Base-by-base conservation (phyloP, 495 filamentous ascomycete genomes). In the Aspergillus cavernicola region DNA sequence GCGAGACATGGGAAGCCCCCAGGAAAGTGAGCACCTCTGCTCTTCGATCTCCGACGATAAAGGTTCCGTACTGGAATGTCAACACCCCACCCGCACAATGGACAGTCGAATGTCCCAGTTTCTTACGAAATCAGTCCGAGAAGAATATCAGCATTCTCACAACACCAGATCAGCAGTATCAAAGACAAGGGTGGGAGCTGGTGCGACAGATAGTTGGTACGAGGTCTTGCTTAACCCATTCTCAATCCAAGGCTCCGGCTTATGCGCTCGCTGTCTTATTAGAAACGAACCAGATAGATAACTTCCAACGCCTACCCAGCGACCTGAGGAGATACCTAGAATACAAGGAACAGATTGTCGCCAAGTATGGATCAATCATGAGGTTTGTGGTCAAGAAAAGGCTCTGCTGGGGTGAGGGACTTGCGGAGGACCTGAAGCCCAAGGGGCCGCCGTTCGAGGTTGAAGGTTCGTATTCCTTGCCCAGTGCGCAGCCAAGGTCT, bases 41-140 rank as follows among this genome's bases (percentile, higher is more conserved):
- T 6, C 50, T 40, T 13, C 59, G 57, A 32, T 13, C 57, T 12
- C 37, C 56, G 12, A 42, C 51, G 1, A 49, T 43, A 18, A 39
- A 24, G 16, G 22, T 85, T 15, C 86, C 87, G 1, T 95, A 85
- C 73, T 95, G 88, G 89, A 81, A 88, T 36, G 76, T 89, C 57
- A 95, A 96, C 65, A 68, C 93, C 13, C 85, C 87, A 4, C 71
- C 65, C 15, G 58, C 71, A 19, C 65, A 83, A 57, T 79, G 87
- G 69, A 80, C 83, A 5, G 58, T 65, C 12, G 72, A 80, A 24
- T 95, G 90, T 60, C 90, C 90, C 0, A 74, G 75, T 23, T 92
- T 81, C 66, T 79, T 96, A 35, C 62, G 59, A 18, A 70, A 79
- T 56, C 63, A 83, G 38, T 71, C 68, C 20, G 64, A 67, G 0